Percentiles rank a stretch among this genome's conserved stretches.
Conservation (phyloP, 306 rosid genomes). For the Astragalus glycyphyllos region DNA sequence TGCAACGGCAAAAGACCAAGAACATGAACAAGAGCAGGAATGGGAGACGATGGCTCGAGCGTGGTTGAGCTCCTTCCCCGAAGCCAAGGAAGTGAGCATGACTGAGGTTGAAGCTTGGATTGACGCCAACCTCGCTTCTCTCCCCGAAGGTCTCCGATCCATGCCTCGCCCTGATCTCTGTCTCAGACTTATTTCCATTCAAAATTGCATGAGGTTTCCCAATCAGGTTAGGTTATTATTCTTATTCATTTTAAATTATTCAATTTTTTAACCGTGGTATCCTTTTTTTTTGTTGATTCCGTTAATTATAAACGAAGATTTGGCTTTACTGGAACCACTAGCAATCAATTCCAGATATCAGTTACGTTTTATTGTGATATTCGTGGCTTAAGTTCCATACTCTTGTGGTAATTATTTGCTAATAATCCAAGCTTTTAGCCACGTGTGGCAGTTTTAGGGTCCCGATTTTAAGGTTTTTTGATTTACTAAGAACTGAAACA, state of each 20-base stretch:
- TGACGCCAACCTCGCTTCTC: constrained; percentile 69
- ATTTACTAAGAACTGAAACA: not conserved
- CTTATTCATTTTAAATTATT: not conserved
- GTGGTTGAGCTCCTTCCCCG: constrained; percentile 84
- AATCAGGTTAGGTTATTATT: constrained; percentile 18
- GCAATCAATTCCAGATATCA: constrained; percentile 11
- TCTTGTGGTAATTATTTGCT: not conserved
- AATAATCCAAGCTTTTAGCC: constrained; percentile 2
- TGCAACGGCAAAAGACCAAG: constrained; percentile 22
- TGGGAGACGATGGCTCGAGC: constrained; percentile 98
- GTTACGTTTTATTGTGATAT: not conserved
- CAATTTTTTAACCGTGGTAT: too few relatives aligned
- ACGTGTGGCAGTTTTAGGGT: not conserved
- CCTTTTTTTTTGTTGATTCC: not conserved
- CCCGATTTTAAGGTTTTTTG: not conserved
- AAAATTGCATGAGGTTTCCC: constrained; percentile 76
- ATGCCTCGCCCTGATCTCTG: constrained; percentile 91
- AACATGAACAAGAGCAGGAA: constrained; percentile 53
- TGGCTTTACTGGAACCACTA: not conserved
- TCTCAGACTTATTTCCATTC: constrained; percentile 78
- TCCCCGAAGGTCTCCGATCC: constrained; percentile 77
- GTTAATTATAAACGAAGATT: not conserved
- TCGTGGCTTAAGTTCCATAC: not conserved
- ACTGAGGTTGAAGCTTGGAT: constrained; percentile 92
- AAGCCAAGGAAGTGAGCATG: constrained; percentile 78